Conservation (phyloP, 2,329 filamentous ascomycete genomes). For the Furcasterigmium sp. region DNA sequence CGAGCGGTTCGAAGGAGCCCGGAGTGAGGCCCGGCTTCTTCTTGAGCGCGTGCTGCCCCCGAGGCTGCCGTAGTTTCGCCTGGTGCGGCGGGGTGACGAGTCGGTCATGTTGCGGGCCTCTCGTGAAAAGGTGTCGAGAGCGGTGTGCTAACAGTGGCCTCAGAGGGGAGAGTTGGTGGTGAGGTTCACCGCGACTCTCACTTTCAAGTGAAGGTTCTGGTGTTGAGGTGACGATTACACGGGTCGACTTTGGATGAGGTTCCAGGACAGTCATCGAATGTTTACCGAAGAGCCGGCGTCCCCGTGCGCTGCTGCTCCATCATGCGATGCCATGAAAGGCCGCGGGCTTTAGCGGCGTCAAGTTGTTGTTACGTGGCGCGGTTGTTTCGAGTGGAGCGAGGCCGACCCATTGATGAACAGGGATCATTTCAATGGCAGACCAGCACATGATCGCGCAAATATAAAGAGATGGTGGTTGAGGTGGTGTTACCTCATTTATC, state of each 20-base stretch:
- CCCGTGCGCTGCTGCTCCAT: neutral
- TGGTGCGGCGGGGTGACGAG: neutral
- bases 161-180: too few species aligned
- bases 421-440: neutral
- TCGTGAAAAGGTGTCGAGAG: too few species aligned
- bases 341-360: neutral
- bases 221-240: neutral
- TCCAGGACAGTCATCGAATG: conserved; percentile 5
- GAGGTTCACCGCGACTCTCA: too few species aligned
- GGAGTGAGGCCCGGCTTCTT: conserved; percentile 1
- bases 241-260: too few species aligned
- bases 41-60: conserved; percentile 1
- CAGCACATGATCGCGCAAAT: neutral
- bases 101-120: neutral
- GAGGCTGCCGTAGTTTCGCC: conserved; percentile 5
- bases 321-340: neutral
- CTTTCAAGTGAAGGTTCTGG: neutral
- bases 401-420: neutral
- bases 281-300: neutral
- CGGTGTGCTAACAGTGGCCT: too few species aligned
- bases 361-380: neutral
- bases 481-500: neutral
- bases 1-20: conserved; percentile 16
- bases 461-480: neutral
- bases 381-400: conserved; percentile 1